These are phyloP conservation scores for Globisporangium spiculum DNA, from an alignment of 352 stramenopile species.

Conservation along the genomic window DNA sequence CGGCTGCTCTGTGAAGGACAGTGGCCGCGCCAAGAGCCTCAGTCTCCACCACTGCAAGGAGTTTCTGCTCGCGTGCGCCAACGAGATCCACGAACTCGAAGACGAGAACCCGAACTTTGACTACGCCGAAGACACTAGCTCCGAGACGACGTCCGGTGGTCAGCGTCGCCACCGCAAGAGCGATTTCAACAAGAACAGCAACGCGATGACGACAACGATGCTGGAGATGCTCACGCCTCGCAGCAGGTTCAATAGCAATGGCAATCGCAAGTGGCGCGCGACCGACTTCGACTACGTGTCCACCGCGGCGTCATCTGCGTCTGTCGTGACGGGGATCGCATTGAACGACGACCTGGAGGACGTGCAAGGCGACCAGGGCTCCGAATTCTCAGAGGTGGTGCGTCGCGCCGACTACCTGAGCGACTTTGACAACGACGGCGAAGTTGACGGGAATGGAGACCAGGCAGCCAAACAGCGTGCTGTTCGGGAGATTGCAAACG, in stretches of 20 bases:
- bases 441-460: neutral
- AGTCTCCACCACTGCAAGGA: constrained; percentile 58
- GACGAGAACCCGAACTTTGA: constrained; percentile 65
- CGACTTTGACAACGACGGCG: constrained; percentile 23
- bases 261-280: neutral
- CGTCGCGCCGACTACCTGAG: constrained; percentile 48
- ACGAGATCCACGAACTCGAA: constrained; percentile 81
- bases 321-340: constrained; percentile 14
- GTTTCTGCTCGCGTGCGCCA: constrained; percentile 72
- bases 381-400: constrained; percentile 55
- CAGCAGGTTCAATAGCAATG: neutral
- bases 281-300: constrained; percentile 55
- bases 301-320: constrained; percentile 28
- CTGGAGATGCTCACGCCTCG: neutral
- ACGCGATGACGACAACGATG: neutral
- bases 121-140: constrained; percentile 57
- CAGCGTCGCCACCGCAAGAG: constrained; percentile 1
- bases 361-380: constrained; percentile 45
- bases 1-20: constrained; percentile 16
- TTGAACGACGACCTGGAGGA: constrained; percentile 31
- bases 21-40: constrained; percentile 39
- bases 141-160: constrained; percentile 10
- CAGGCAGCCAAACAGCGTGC: neutral
- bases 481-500: constrained; percentile 9
- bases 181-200: constrained; percentile 1